Evolutionary conservation across 1,139 yeast genomes (phyloP), one percentile per base, ranked within the genome.

Genomic region (Blastobotrys malaysiensis): DNA sequence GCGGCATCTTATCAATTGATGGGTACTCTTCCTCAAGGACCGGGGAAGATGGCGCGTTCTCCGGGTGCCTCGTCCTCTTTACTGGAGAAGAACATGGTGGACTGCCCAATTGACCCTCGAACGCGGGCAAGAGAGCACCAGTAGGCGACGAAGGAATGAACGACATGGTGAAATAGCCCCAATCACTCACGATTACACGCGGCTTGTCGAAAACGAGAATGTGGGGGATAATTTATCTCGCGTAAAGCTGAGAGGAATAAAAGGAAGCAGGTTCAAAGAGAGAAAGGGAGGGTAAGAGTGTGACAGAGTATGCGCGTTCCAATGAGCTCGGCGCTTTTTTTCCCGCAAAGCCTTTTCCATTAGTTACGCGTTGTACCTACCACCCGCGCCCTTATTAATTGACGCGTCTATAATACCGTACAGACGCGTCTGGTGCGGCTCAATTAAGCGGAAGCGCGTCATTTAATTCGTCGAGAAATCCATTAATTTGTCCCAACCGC

Each of bases 1-100:
- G 49, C 31, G 53, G 53, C 11, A 50, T n/a, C 46, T 50, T 31
- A 47, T 39, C 43, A 22, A 27, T 39, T 13, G 43, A 26, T 2
- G 16, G 16, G n/a, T 45, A 45, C 21, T 52, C 51, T 1, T 44
- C 48, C 21, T 44, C 45, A 18, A 36, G 31, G 16, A 48, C 22
- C 5, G 50, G 50, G 20, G 50, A 48, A 5, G 22, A 18, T 1
- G 50, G 50, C n/a, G 50, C 39, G 39, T 31, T 31, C 16, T 31
- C 16, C 16, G 11, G 39, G 16, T 31, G 39, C 7, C 39, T 31
- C 16, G 39, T 13, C 39, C 7, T 31, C 16, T 31, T 31, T 5
- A 31, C 39, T 3, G 39, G 39, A 16, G 39, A 31, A 31, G 39
- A 31, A 7, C 39, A 31, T 13, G 39, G 39, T n/a, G 39, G 39